Percentiles rank a stretch among this genome's conserved stretches.
Evolutionary conservation across 2,329 filamentous ascomycete species (phyloP).

Genomic region (Neofusicoccum cordaticola): DNA sequence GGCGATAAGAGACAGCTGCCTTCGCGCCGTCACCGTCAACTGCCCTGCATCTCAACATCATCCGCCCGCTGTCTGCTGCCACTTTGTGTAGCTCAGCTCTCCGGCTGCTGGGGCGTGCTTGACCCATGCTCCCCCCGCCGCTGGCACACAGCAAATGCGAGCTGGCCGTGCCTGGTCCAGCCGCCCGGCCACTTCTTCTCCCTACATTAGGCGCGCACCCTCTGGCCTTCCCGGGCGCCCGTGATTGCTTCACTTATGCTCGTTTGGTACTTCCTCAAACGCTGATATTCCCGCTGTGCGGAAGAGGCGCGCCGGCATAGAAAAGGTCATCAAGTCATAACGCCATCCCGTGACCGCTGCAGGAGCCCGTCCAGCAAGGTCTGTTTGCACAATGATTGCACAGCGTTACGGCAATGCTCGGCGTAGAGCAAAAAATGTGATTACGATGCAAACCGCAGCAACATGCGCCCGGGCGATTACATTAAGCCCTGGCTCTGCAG

Average conservation of each 20-base stretch:
- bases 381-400: background rate
- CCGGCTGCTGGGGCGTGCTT: background rate
- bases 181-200: no score
- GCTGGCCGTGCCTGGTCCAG: no score
- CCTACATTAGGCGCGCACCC: no score
- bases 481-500: no score
- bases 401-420: background rate
- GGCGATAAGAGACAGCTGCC: background rate
- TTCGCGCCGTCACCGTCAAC: background rate
- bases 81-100: background rate
- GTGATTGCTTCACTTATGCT: background rate
- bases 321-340: background rate
- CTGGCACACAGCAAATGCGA: background rate
- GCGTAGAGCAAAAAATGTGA: background rate
- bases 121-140: background rate
- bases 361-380: background rate
- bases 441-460: background rate
- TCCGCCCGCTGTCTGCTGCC: background rate
- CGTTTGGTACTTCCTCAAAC: background rate
- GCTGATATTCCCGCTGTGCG: background rate
- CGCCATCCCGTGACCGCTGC: background rate
- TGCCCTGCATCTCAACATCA: slow-evolving; percentile 5
- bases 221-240: no score
- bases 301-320: background rate
- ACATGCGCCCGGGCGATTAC: background rate